A percentile compares a stretch with the other conserved stretches of the same genome.
These are phyloP conservation scores for Curvularia verruculosa DNA, from an alignment of 2,329 filamentous ascomycete genomes.

Conservation along the genomic window DNA sequence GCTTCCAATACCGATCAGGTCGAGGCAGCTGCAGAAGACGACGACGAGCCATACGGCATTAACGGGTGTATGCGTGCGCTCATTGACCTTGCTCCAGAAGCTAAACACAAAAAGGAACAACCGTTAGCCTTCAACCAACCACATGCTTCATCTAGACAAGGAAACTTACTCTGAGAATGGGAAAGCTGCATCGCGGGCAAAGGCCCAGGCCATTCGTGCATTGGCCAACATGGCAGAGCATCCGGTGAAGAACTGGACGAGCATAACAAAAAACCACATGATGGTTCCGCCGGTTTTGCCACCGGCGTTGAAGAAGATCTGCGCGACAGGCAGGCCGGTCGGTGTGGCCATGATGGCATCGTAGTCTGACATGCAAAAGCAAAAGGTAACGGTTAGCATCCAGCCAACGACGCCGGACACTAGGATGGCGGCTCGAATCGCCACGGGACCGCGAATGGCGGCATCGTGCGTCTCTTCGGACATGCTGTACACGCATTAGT, in stretches of 20 bases:
- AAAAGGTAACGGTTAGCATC: slow-evolving; percentile 67
- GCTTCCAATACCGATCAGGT: slow-evolving; percentile 60
- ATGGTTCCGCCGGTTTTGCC: slow-evolving; percentile 62
- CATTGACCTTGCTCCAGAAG: slow-evolving; percentile 60
- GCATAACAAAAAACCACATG: slow-evolving; percentile 67
- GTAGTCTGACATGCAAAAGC: slow-evolving; percentile 66
- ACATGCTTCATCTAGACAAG: neutral
- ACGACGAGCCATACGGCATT: slow-evolving; percentile 70
- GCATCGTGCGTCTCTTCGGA: slow-evolving; percentile 71
- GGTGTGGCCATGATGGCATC: slow-evolving; percentile 62
- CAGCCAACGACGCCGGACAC: slow-evolving; percentile 66
- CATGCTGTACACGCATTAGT: slow-evolving; percentile 54
- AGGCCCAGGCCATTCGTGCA: slow-evolving; percentile 67
- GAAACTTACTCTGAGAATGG: slow-evolving; percentile 62
- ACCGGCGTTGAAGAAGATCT: slow-evolving; percentile 64
- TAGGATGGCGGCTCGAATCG: slow-evolving; percentile 65
- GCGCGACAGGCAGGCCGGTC: slow-evolving; percentile 65
- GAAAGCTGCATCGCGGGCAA: slow-evolving; percentile 65
- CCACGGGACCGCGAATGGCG: slow-evolving; percentile 63
- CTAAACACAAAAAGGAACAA: slow-evolving; percentile 35
- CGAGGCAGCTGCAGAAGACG: slow-evolving; percentile 59
- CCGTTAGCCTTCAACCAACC: slow-evolving; percentile 22
- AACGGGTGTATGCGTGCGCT: slow-evolving; percentile 63
- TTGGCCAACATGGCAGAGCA: slow-evolving; percentile 69
- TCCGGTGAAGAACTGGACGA: slow-evolving; percentile 70